Base-by-base conservation (phyloP, 1,139 yeast species). In the Suhomyces taliae region DNA sequence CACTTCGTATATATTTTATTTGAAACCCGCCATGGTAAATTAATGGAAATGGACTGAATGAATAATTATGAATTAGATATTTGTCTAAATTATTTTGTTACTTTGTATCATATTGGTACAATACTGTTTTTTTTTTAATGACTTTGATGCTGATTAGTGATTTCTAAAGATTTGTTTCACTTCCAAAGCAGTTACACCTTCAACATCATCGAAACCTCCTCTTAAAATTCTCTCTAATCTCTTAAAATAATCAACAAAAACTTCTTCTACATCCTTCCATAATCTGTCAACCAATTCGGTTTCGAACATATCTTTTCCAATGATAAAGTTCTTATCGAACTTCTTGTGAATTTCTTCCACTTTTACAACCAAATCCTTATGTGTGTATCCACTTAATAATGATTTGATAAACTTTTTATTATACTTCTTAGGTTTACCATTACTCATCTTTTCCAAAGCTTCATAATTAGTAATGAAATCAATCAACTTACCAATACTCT, bases 391-490 rank as follows among this genome's bases (percentile, higher is more conserved):
- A 1, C 76, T 62, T 35, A 87, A 63, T 19, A 87, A 70, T 35
- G 84, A 78, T 53, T 78, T 81, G 50, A 89, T 69, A 26, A 80
- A 76, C 43, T 81, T 76, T 56, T 78, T 78, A 52, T 81, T 83
- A 55, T 82, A 85, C 27, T 86, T 83, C 54, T 84, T 86, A 52
- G 85, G 81, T 53, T 75, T 78, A 1, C 85, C 76, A 38, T 66
- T 65, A 45, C 65, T 67, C 37, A 74, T 72, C 39, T 73, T 77
- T 6, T 74, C 62, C 27, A 83, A 64, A 2, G 79, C 74, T 46
- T 84, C 85, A 42, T 86, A 81, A 39, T 84, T 89, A 40, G 77
- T 77, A 6, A 90, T 79, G 61, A 87, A 85, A 31, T 82, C 83
- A 34, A 79, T 70, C 47, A 87, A 65, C 59, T 82, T 85, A 6